Conservation (phyloP, 345 rosid species). For the Lepidium didymum region DNA sequence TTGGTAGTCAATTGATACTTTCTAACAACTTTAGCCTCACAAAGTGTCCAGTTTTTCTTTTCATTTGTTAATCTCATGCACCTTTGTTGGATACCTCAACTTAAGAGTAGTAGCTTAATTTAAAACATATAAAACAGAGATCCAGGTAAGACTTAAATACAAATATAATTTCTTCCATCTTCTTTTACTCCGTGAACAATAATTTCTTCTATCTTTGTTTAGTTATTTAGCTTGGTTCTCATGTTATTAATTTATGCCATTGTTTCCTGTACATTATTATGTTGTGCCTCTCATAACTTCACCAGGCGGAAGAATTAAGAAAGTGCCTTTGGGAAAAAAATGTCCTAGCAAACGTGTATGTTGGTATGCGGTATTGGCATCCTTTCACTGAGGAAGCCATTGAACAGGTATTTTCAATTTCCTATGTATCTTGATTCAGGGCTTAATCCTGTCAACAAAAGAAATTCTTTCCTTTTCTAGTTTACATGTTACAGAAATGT, state of each 20-base stretch:
- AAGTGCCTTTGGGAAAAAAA: slow-evolving; percentile 78
- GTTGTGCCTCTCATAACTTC: not conserved
- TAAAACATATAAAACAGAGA: not conserved
- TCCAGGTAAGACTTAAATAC: not conserved
- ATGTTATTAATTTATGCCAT: not conserved
- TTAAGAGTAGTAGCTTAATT: not conserved
- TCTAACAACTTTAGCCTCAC: not conserved
- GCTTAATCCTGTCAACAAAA: not conserved
- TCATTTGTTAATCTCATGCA: not conserved
- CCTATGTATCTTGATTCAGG: not conserved
- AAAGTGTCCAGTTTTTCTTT: not conserved
- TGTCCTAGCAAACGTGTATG: slow-evolving; percentile 87
- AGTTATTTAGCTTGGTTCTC: not conserved
- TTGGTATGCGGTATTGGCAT: slow-evolving; percentile 99
- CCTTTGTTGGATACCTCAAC: not conserved
- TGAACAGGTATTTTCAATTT: slow-evolving; percentile 55
- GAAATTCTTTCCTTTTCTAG: not conserved
- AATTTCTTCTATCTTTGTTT: not conserved
- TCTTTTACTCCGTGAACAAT: too few relatives aligned
- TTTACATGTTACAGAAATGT: not conserved
- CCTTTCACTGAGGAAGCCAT: slow-evolving; percentile 99
- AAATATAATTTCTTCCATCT: not conserved
- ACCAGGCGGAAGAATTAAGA: slow-evolving; percentile 85
- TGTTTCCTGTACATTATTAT: not conserved
- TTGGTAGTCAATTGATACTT: not conserved